A percentile compares a stretch with the other conserved stretches of the same genome.
Evolutionary conservation across 2,329 filamentous ascomycete species (phyloP).

Genomic region (Massarina eburnea): DNA sequence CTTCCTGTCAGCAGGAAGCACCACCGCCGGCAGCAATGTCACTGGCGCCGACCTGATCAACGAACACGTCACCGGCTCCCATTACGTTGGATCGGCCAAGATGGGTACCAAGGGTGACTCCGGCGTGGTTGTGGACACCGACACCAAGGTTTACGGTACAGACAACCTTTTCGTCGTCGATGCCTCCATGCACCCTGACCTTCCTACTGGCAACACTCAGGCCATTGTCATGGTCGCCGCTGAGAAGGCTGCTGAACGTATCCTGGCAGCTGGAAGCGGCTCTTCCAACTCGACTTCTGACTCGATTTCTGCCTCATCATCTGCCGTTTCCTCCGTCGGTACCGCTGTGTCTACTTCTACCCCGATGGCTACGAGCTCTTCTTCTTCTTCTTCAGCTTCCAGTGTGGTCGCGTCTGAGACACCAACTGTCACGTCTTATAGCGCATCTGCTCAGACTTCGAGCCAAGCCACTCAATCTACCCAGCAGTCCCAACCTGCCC

Average conservation of each 20-base stretch:
- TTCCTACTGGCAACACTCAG: conserved; percentile 68
- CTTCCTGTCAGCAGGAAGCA: conserved; percentile 38
- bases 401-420: neutral
- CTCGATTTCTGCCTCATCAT: conserved; percentile 1
- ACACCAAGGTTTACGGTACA: conserved; percentile 51
- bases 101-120: conserved; percentile 45
- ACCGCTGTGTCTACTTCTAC: neutral
- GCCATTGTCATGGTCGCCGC: conserved; percentile 65
- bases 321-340: neutral
- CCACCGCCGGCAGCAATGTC: conserved; percentile 46
- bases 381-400: neutral
- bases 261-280: conserved; percentile 45
- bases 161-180: conserved; percentile 50
- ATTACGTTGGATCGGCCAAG: conserved; percentile 59
- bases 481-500: neutral
- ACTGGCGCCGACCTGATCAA: conserved; percentile 41
- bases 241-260: conserved; percentile 60
- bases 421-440: neutral
- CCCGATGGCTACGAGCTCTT: neutral
- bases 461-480: neutral
- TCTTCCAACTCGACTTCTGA: neutral
- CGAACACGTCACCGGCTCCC: conserved; percentile 30
- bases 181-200: conserved; percentile 62
- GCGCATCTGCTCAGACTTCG: neutral
- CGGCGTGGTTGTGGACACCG: conserved; percentile 51